A percentile compares a stretch with the other conserved stretches of the same genome.
These are phyloP conservation scores for Inonotus hispidus DNA, from an alignment of 1,284 basidiomycete genomes.

Conservation along the genomic window DNA sequence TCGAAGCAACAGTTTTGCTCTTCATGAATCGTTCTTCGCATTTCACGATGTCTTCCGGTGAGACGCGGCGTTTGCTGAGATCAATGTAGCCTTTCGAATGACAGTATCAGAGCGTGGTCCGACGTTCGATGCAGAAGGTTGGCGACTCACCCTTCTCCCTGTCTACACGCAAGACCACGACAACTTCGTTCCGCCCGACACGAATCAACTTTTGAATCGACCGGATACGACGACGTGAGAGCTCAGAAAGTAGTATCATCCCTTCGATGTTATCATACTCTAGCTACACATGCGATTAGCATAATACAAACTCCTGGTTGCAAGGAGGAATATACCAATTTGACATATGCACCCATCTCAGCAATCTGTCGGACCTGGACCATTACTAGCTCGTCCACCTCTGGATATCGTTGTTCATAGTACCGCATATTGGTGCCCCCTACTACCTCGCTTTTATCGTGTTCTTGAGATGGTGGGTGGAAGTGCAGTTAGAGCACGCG, in stretches of 20 bases:
- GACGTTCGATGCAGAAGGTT: constrained; percentile 2
- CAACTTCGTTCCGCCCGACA: constrained; percentile 97
- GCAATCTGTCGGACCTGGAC: constrained; percentile 98
- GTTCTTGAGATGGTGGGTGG: too few relatives aligned
- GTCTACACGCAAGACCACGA: constrained; percentile 97
- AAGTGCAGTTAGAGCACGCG: too few relatives aligned
- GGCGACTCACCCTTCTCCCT: constrained; percentile 88
- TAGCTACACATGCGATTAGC: constrained; percentile 47
- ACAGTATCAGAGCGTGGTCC: background rate
- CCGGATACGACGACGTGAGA: constrained; percentile 93
- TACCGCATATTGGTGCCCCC: constrained; percentile 58
- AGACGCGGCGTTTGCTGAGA: constrained; percentile 98
- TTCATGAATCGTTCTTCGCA: constrained; percentile 99
- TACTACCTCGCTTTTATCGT: background rate
- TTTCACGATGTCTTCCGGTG: constrained; percentile 96
- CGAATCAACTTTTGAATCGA: constrained; percentile 98
- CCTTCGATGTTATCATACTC: constrained; percentile 99
- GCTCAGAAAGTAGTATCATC: constrained; percentile 97
- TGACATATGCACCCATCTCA: constrained; percentile 99
- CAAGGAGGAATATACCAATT: constrained; percentile 61
- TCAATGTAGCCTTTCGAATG: constrained; percentile 85
- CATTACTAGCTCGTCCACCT: constrained; percentile 98
- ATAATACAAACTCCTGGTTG: background rate
- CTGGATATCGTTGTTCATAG: constrained; percentile 76
- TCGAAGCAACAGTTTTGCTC: constrained; percentile 91